Evolutionary conservation across 2,329 filamentous ascomycete genomes (phyloP).

Genomic region (Alternaria arbusti): DNA sequence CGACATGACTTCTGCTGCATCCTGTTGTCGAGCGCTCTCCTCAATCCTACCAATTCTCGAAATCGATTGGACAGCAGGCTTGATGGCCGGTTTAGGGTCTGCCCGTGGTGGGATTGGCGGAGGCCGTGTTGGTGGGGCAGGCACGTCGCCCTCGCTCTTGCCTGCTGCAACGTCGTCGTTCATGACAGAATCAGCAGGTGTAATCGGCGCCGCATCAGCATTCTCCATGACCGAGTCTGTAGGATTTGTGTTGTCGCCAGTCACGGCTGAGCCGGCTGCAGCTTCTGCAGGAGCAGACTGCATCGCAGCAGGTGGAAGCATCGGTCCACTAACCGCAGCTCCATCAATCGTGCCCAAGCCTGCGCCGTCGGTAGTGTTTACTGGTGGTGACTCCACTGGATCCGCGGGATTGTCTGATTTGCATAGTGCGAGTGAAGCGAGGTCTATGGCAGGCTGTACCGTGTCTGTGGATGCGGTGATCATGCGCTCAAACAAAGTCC

Average conservation of each 20-base stretch:
- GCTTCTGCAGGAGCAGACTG: not conserved
- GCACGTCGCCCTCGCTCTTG: constrained; percentile 23
- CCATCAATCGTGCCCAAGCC: constrained; percentile 54
- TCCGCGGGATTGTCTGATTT: constrained; percentile 55
- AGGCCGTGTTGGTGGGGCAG: constrained; percentile 54
- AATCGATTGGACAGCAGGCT: constrained; percentile 16
- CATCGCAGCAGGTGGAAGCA: constrained; percentile 44
- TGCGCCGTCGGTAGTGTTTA: constrained; percentile 50
- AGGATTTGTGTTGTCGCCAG: not conserved
- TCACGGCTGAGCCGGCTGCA: not conserved
- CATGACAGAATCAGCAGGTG: constrained; percentile 34
- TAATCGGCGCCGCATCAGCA: not conserved
- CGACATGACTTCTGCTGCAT: constrained; percentile 94
- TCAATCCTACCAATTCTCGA: constrained; percentile 58
- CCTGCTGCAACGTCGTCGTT: constrained; percentile 30
- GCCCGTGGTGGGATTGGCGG: constrained; percentile 67
- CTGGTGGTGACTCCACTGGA: constrained; percentile 51
- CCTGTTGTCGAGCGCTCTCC: constrained; percentile 76
- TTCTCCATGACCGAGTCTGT: constrained; percentile 3
- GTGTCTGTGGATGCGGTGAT: constrained; percentile 66
- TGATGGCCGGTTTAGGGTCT: constrained; percentile 18
- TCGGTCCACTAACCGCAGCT: constrained; percentile 54
- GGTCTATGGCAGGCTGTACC: constrained; percentile 74
- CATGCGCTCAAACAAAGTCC: constrained; percentile 72
- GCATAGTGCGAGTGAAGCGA: constrained; percentile 81